These are phyloP conservation scores for Blastobotrys capitulatus DNA, from an alignment of 1,139 yeast genomes.

Conservation along the genomic window DNA sequence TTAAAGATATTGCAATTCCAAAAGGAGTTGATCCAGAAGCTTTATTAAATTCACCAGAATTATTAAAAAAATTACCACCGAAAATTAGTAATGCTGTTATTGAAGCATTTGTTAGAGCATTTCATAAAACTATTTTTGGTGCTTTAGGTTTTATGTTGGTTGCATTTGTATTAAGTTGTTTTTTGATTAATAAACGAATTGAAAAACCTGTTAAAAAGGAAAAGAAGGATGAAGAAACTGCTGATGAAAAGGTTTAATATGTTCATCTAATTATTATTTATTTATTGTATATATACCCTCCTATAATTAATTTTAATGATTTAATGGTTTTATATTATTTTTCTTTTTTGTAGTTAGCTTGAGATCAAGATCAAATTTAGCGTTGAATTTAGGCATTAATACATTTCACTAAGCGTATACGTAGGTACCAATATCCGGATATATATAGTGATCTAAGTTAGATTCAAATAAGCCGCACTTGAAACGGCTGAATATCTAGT, in stretches of 20 bases:
- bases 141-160: conserved; percentile 18
- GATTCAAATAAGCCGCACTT: too few species aligned
- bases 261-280: too few species aligned
- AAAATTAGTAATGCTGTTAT: conserved; percentile 15
- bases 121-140: conserved; percentile 21
- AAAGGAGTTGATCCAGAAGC: conserved; percentile 10
- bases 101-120: conserved; percentile 22
- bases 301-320: too few species aligned
- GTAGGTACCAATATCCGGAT: too few species aligned
- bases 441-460: too few species aligned
- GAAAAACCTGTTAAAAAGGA: conserved; percentile 6
- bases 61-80: conserved; percentile 17
- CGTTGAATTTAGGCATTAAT: too few species aligned
- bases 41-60: conserved; percentile 20
- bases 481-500: too few species aligned
- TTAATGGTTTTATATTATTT: too few species aligned
- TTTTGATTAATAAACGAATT: conserved; percentile 22
- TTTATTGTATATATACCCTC: too few species aligned
- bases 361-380: too few species aligned
- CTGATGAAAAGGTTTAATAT: neutral
- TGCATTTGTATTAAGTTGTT: conserved; percentile 16
- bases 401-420: too few species aligned
- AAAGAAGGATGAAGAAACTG: neutral
- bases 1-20: conserved; percentile 13
- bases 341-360: too few species aligned